These are phyloP conservation scores for Epichloe gansuensis DNA, from an alignment of 2,329 filamentous ascomycete genomes.

Conservation along the genomic window DNA sequence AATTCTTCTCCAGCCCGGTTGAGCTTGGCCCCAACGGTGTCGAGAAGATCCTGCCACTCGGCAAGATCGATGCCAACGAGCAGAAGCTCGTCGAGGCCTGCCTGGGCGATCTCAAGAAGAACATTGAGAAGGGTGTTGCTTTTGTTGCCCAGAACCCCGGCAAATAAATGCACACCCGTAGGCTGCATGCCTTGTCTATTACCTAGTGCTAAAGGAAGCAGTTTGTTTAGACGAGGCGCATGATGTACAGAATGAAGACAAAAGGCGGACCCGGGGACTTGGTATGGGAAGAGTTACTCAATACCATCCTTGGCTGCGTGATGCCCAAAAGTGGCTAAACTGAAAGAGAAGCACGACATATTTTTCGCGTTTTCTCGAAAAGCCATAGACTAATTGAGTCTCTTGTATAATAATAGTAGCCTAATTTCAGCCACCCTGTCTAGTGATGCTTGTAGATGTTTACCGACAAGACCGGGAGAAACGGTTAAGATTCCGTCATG, in stretches of 20 bases:
- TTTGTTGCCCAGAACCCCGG: slow-evolving; percentile 49
- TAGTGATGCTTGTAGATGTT: too few relatives aligned
- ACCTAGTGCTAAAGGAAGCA: neutral
- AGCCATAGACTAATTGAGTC: slow-evolving; percentile 5
- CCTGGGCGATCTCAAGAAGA: slow-evolving; percentile 78
- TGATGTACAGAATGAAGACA: slow-evolving; percentile 4
- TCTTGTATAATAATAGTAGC: slow-evolving; percentile 6
- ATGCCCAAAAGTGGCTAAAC: neutral
- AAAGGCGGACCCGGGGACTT: neutral
- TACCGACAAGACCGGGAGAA: too few relatives aligned
- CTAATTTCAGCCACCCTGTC: neutral
- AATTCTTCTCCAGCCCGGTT: slow-evolving; percentile 93
- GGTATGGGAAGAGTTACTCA: neutral
- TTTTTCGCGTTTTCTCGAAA: slow-evolving; percentile 2
- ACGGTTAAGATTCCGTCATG: too few relatives aligned
- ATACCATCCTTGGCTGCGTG: neutral
- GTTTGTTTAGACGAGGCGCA: neutral
- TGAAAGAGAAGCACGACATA: neutral
- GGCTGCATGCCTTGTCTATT: neutral
- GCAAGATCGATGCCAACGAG: slow-evolving; percentile 75
- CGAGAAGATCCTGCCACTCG: slow-evolving; percentile 82
- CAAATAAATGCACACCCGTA: slow-evolving; percentile 32
- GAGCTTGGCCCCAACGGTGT: slow-evolving; percentile 95
- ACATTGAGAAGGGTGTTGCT: slow-evolving; percentile 80
- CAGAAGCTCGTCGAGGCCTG: slow-evolving; percentile 78